Conservation (phyloP, 176 grass and related monocot genomes). For the Ensete ventricosum region DNA sequence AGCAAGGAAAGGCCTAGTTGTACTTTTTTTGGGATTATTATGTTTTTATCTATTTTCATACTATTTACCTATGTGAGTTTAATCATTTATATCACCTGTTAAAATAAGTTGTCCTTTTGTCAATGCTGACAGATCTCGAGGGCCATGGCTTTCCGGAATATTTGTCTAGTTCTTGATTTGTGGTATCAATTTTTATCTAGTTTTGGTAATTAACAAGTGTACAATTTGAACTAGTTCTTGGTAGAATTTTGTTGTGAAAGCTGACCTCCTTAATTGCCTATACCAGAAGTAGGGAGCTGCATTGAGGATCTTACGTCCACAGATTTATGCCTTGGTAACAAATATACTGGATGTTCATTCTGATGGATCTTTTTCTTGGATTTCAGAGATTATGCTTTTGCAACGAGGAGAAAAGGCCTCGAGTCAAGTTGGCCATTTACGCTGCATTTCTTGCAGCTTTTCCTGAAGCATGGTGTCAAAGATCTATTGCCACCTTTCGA, state of each 20-base stretch:
- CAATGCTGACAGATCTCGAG: neutral
- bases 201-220: no score
- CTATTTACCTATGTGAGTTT: neutral
- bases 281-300: neutral
- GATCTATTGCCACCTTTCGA: conserved; percentile 4
- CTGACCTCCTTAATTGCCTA: no score
- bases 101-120: neutral
- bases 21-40: neutral
- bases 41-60: neutral
- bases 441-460: neutral
- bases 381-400: neutral
- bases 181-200: no score
- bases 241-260: no score
- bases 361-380: neutral
- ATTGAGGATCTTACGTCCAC: neutral
- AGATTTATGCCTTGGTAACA: neutral
- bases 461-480: neutral
- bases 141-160: neutral
- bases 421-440: neutral
- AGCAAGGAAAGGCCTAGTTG: neutral
- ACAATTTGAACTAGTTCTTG: no score
- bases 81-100: neutral
- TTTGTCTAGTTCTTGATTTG: neutral
- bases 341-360: neutral
- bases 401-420: neutral